Base-by-base conservation (phyloP, 202 grass and related monocot genomes). In the Zizania palustris region DNA sequence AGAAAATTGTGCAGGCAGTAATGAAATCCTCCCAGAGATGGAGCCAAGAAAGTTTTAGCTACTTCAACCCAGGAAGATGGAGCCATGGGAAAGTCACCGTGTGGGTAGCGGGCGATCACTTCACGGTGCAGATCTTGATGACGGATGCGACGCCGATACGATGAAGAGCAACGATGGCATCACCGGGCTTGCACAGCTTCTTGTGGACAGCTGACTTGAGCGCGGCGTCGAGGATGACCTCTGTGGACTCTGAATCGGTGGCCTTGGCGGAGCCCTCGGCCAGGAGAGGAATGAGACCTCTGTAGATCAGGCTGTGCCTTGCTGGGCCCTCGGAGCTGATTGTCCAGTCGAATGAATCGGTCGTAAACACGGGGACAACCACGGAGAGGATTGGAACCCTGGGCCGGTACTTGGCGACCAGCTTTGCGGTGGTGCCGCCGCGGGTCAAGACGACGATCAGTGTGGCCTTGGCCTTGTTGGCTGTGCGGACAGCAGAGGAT, bases 51-150 rank as follows among this genome's bases (percentile, higher is more conserved):
- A 60, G 53, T 28, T 50, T 63, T 65, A 5, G 39, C 58, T 33
- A 58, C 65, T 66, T 50, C 43, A 60, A 75, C 20, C 36, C 56
- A 75, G 81, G 22, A 63, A 41, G 56, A 19, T 53, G 64, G 59
- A 79, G 56, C 46, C 19, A 11, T 44, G 11, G 11, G 28, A 28
- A 28, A 0, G 21, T 11, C 21, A 36, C 50, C 40, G 0, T 28
- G 19, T 42, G 18, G 38, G n/a, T 13, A 16, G 28, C 28, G 28
- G 28, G 44, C 22, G 34, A 61, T 87, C 79, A 93, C 85, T 97
- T 93, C 18, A 97, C 93, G 6, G 85, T 80, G 78, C 93, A 97
- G 67, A 97, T 97, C 88, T 97, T 97, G 75, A 97, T 93, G 71
- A 97, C 93, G 1, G 93, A 97, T 0, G 90, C 90, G 2, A 91